Conservation (phyloP, 352 stramenopile genomes). For the Pythium utonaiense region DNA sequence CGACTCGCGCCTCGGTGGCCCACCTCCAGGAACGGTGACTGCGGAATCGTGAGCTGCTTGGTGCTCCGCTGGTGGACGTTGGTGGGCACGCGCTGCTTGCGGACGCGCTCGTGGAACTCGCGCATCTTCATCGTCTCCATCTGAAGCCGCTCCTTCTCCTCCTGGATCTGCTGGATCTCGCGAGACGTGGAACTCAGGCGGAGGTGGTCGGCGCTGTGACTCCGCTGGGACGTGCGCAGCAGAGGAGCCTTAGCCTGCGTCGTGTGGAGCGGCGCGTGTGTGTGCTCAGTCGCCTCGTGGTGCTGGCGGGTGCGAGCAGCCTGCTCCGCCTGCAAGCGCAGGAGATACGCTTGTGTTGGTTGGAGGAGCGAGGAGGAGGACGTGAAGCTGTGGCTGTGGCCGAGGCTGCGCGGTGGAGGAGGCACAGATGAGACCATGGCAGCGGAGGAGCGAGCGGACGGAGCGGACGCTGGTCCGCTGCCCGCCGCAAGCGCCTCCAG, state of each 20-base stretch:
- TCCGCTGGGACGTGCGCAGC: slow-evolving; percentile 35
- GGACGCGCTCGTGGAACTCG: slow-evolving; percentile 73
- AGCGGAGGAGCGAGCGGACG: neutral
- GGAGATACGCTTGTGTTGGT: slow-evolving; percentile 62
- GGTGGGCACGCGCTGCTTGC: slow-evolving; percentile 51
- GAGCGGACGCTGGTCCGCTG: slow-evolving; percentile 13
- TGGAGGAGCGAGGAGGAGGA: slow-evolving; percentile 53
- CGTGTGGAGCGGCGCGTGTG: slow-evolving; percentile 13
- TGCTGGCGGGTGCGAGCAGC: slow-evolving; percentile 42
- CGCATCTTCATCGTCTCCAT: slow-evolving; percentile 71
- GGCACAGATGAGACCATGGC: neutral
- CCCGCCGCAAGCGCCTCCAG: slow-evolving; percentile 31
- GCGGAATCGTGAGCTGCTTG: slow-evolving; percentile 76
- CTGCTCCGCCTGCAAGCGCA: slow-evolving; percentile 59
- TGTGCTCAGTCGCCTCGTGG: slow-evolving; percentile 23
- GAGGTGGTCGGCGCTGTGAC: slow-evolving; percentile 34
- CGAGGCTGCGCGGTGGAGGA: slow-evolving; percentile 4
- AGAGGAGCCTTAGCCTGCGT: slow-evolving; percentile 54
- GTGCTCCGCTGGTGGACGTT: slow-evolving; percentile 78
- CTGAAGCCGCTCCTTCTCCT: slow-evolving; percentile 61
- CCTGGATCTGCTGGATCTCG: slow-evolving; percentile 73
- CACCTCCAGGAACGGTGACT: slow-evolving; percentile 63
- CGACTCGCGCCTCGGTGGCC: slow-evolving; percentile 40
- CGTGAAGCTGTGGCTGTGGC: slow-evolving; percentile 9
- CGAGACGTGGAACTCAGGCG: slow-evolving; percentile 75